Conservation (phyloP, 495 filamentous ascomycete genomes). For the Melanomma pulvis-pyrius region DNA sequence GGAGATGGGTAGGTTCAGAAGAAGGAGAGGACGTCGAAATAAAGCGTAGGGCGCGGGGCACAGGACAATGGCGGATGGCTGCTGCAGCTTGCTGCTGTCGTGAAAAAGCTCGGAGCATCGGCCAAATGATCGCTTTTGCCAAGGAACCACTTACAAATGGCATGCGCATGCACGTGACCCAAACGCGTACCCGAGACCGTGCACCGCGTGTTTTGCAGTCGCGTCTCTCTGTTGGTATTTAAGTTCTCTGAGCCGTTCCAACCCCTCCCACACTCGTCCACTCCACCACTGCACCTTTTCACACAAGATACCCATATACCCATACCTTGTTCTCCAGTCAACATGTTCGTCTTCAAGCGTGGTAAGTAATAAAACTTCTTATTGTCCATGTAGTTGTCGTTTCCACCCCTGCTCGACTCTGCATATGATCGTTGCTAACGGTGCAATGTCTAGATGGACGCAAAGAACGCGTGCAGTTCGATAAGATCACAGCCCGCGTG, state of each 20-base stretch:
- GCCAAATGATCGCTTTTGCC: background rate
- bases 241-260: constrained; percentile 1
- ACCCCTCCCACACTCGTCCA: constrained; percentile 10
- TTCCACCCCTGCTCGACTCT: background rate
- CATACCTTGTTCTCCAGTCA: constrained; percentile 29
- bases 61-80: background rate
- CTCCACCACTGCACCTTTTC: constrained; percentile 21
- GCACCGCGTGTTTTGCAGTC: constrained; percentile 7
- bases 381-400: constrained; percentile 40
- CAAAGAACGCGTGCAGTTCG: constrained; percentile 99
- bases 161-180: constrained; percentile 4
- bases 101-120: constrained; percentile 4
- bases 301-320: constrained; percentile 23
- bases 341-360: constrained; percentile 73
- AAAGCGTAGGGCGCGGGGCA: background rate
- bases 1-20: background rate
- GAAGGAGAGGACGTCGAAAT: background rate
- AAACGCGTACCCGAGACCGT: constrained; percentile 1
- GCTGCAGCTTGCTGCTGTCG: background rate
- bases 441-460: constrained; percentile 74
- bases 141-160: constrained; percentile 4
- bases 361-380: constrained; percentile 52
- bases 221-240: constrained; percentile 22
- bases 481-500: constrained; percentile 99
- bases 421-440: constrained; percentile 18